These are phyloP conservation scores for Chrysochromulina tobinii DNA, from an alignment of 78 protist species.

Conservation along the genomic window DNA sequence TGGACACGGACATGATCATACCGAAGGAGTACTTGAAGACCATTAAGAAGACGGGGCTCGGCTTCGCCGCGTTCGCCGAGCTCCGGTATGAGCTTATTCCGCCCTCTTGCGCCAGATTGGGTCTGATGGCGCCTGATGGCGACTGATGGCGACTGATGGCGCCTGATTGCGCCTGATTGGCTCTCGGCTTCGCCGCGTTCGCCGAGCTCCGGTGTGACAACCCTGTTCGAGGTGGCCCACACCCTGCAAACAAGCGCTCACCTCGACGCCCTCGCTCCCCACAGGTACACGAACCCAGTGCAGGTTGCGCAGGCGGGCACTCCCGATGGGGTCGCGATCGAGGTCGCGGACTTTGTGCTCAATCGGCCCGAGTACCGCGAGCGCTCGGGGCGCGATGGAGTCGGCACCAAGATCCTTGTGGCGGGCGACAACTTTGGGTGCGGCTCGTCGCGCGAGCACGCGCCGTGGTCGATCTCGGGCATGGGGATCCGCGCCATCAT, in stretches of 20 bases:
- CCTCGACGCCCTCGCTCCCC: too few relatives aligned
- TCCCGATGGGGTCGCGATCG: slow-evolving; percentile 1
- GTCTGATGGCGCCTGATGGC: too few relatives aligned
- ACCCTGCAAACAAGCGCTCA: too few relatives aligned
- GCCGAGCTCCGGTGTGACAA: background rate
- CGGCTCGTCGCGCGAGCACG: slow-evolving; percentile 69
- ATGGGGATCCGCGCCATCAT: slow-evolving; percentile 57
- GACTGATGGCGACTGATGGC: too few relatives aligned
- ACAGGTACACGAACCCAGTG: background rate
- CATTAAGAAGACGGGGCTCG: slow-evolving; percentile 58
- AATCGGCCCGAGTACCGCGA: slow-evolving; percentile 36
- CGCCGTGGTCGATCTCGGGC: slow-evolving; percentile 62
- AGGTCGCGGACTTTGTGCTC: slow-evolving; percentile 39
- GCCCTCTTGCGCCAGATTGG: too few relatives aligned
- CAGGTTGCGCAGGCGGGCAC: background rate
- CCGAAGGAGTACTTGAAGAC: slow-evolving; percentile 69
- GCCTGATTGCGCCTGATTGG: too few relatives aligned
- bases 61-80: slow-evolving; percentile 31
- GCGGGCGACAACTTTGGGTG: slow-evolving; percentile 71
- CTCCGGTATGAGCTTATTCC: background rate
- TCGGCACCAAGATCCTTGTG: slow-evolving; percentile 43
- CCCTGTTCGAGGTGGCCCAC: background rate
- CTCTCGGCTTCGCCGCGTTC: slow-evolving; percentile 17
- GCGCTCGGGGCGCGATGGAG: background rate
- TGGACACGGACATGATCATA: slow-evolving; percentile 70